phyloP scores from a whole-genome alignment of 2,329 filamentous ascomycete species.

The Sarocladium kiliense region DNA sequence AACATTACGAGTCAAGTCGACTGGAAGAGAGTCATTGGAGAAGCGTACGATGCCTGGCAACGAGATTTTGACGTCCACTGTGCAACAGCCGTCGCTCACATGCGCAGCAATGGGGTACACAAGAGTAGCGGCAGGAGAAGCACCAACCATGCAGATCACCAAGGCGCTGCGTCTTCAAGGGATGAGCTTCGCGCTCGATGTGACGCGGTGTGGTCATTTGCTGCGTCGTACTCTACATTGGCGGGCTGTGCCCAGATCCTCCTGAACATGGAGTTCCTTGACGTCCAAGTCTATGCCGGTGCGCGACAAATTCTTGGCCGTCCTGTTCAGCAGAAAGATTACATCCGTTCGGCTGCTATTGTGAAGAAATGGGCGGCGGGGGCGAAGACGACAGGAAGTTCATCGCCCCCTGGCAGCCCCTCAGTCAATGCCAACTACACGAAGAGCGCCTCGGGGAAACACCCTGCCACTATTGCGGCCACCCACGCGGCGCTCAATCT shows the following conservation, averaged over 20 bases:
- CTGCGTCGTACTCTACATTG: slow-evolving; percentile 45
- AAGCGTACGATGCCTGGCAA: slow-evolving; percentile 54
- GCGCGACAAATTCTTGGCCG: slow-evolving; percentile 54
- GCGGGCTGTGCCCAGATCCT: slow-evolving; percentile 55
- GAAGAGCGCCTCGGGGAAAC: background rate
- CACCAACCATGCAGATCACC: slow-evolving; percentile 29
- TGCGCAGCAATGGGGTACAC: background rate
- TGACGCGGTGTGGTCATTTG: slow-evolving; percentile 23
- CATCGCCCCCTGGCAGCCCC: background rate
- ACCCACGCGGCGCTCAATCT: slow-evolving; percentile 51
- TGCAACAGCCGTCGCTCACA: slow-evolving; percentile 18
- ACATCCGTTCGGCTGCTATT: slow-evolving; percentile 41
- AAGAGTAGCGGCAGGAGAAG: slow-evolving; percentile 19
- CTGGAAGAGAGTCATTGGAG: slow-evolving; percentile 46
- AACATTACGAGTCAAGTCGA: slow-evolving; percentile 10
- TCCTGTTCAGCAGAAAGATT: slow-evolving; percentile 44
- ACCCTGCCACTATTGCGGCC: slow-evolving; percentile 35
- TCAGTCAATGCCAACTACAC: slow-evolving; percentile 8
- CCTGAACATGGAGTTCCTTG: slow-evolving; percentile 53
- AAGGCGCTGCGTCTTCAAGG: background rate
- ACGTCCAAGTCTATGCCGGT: slow-evolving; percentile 58
- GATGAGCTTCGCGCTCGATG: background rate
- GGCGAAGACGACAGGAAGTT: background rate
- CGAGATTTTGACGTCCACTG: slow-evolving; percentile 51
- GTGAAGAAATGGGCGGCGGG: slow-evolving; percentile 44